Evolutionary conservation across 2,329 filamentous ascomycete genomes (phyloP).

Genomic region (Verticillium dahliae): DNA sequence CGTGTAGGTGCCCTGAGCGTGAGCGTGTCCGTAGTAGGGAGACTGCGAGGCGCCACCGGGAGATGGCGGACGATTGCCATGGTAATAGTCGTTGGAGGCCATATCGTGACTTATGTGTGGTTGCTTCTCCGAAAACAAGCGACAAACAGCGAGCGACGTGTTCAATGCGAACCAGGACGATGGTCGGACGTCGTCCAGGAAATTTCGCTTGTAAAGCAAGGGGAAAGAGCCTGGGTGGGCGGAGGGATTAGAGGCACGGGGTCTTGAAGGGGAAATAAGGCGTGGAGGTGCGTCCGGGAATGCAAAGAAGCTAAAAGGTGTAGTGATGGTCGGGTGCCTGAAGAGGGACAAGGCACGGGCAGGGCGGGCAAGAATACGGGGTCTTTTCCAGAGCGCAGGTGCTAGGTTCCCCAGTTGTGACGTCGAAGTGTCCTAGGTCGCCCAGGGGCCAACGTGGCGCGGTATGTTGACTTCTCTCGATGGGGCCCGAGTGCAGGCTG

Average conservation of each 20-base stretch:
- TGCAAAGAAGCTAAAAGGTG: not conserved
- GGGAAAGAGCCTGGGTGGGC: not conserved
- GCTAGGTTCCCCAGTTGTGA: not conserved
- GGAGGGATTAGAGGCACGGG: constrained; percentile 4
- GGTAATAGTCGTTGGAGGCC: constrained; percentile 62
- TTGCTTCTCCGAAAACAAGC: not conserved
- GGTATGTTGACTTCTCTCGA: not conserved
- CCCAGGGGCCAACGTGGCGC: not conserved
- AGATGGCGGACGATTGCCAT: constrained; percentile 31
- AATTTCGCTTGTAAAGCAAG: constrained; percentile 9
- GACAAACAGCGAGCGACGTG: not conserved
- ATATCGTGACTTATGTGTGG: constrained; percentile 30
- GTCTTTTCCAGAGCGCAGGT: not conserved
- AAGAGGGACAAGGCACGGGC: not conserved
- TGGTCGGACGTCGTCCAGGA: not conserved
- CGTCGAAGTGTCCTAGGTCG: not conserved
- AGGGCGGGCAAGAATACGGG: not conserved
- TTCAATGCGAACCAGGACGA: not conserved
- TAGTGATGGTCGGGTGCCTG: not conserved
- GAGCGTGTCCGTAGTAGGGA: constrained; percentile 30
- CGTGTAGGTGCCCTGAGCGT: constrained; percentile 25
- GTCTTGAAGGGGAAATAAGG: constrained; percentile 1
- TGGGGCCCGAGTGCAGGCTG: not conserved
- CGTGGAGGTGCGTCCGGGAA: constrained; percentile 1
- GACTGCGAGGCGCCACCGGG: constrained; percentile 29